Base-by-base conservation (phyloP, 306 rosid species). In the Rubus parviflorus region DNA sequence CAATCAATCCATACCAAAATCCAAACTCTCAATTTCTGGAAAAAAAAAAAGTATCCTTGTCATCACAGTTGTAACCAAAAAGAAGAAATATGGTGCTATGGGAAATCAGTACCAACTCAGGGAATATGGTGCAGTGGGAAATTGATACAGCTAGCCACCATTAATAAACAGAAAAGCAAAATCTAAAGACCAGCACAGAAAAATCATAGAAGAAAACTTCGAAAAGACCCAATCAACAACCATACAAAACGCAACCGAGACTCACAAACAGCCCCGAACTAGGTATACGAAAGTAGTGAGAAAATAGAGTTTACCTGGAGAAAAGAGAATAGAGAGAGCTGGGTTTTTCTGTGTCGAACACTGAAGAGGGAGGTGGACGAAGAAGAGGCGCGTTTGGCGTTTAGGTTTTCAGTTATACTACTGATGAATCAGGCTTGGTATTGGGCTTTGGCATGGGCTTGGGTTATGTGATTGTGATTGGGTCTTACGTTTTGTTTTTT, bases 351-450 rank as follows among this genome's bases (percentile, higher is more conserved):
- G 41, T 38, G 65, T 6, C 3, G 48, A 20, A 53, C n/a, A 20
- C 37, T 2, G 14, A 64, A n/a, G 17, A 15, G 48, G 17, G 11
- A 20, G 52, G 0, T 30, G 75, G 35, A 11, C 1, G 48, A 51
- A 5, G 61, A 15, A 37, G 75, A 71, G 63, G 47, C 48, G 47
- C 62, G 76, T n/a, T 72, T 38, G 37, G 43, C 43, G 76, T 52
- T 11, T n/a, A 72, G 76, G 65, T 40, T 72, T 72, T 13, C 51
- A 5, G 64, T 17, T 35, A 2, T 46, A 13, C 22, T 11, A 49
- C 16, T 2, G n/a, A 17, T 20, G 64, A 2, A 25, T 12, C 5
- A 17, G 65, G 65, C 38, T 10, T 60, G 17, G 6, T 10, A 60
- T 25, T 60, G 67, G 67, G 67, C 67, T 61, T 23, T 35, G 8